These are phyloP conservation scores for Penicillium sp. DNA, from an alignment of 2,329 filamentous ascomycete species.

Conservation along the genomic window DNA sequence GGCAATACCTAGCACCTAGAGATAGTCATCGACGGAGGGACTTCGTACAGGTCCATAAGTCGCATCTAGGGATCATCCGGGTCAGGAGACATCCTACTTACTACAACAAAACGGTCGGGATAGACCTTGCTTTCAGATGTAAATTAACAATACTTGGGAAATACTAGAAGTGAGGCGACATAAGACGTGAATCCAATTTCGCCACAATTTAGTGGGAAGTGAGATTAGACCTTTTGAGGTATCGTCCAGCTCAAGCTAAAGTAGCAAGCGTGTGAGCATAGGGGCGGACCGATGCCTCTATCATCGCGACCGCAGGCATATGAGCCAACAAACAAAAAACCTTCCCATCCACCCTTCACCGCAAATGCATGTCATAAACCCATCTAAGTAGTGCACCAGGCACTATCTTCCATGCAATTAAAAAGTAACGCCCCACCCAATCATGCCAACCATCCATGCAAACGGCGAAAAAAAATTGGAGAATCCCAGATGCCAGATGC, in stretches of 20 bases:
- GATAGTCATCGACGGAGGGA: too few species aligned
- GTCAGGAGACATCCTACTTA: background rate
- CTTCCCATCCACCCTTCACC: constrained; percentile 9
- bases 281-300: background rate
- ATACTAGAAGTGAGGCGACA: background rate
- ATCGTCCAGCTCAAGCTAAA: background rate
- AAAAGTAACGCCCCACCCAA: constrained; percentile 22
- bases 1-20: too few species aligned
- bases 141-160: background rate
- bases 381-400: constrained; percentile 23
- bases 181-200: background rate
- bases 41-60: too few species aligned
- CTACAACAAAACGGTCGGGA: background rate
- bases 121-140: too few species aligned
- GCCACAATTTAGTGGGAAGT: background rate
- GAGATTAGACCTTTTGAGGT: background rate
- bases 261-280: background rate
- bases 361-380: constrained; percentile 21
- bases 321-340: constrained; percentile 4
- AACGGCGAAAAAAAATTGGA: constrained; percentile 4
- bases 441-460: constrained; percentile 18
- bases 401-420: constrained; percentile 22
- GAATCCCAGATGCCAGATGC: constrained; percentile 12
- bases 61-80: background rate
- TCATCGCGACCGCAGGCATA: constrained; percentile 5